Percentiles rank a stretch among this genome's conserved stretches.
phyloP scores from a whole-genome alignment of 768 basidiomycete species.

The Collybiopsis confluens region DNA sequence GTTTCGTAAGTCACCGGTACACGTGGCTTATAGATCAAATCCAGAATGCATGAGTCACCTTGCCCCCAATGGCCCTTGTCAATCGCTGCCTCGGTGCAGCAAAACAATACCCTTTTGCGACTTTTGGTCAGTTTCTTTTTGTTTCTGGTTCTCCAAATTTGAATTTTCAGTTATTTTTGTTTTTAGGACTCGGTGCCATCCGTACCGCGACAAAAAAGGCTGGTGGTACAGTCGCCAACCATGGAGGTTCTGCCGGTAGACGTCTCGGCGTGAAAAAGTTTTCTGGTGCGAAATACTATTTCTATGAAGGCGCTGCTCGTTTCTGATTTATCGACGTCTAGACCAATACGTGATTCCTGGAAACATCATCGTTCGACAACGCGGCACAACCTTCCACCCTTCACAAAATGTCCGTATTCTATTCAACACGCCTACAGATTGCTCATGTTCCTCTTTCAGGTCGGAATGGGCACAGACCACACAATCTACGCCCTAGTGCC shows the following conservation, averaged over 20 bases:
- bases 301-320: too few relatives aligned
- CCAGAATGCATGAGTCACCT: conserved; percentile 11
- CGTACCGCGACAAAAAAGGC: conserved; percentile 96
- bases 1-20: not conserved
- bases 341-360: conserved; percentile 92
- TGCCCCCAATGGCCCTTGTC: conserved; percentile 39
- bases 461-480: conserved; percentile 90
- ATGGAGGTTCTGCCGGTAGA: conserved; percentile 89
- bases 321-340: too few relatives aligned
- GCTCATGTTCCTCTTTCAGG: conserved; percentile 39
- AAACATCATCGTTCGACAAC: conserved; percentile 93
- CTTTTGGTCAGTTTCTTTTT: conserved; percentile 27
- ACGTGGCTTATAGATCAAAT: conserved; percentile 16
- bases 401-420: conserved; percentile 76
- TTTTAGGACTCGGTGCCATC: conserved; percentile 54
- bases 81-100: conserved; percentile 34
- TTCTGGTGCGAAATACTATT: conserved; percentile 56
- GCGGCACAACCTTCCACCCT: conserved; percentile 89
- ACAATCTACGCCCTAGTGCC: conserved; percentile 89
- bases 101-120: conserved; percentile 46
- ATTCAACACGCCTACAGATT: not conserved
- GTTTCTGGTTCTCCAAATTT: not conserved
- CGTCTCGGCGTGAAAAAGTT: conserved; percentile 95
- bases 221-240: conserved; percentile 90
- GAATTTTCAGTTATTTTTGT: not conserved